A percentile compares a stretch with the other conserved stretches of the same genome.
Evolutionary conservation across 2,329 filamentous ascomycete species (phyloP).

Genomic region (Aureobasidium sp.): DNA sequence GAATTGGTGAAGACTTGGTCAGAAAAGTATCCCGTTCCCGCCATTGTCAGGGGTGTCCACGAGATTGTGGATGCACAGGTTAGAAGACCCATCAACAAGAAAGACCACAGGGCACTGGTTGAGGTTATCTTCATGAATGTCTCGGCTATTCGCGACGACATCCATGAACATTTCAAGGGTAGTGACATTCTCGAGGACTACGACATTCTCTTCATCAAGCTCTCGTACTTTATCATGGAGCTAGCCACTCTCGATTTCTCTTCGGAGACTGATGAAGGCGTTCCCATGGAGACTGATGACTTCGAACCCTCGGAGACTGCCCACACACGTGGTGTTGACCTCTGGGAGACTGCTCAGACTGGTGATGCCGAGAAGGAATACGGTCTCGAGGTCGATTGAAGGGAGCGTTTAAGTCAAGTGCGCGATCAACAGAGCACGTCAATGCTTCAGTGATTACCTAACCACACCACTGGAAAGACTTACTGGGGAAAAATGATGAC

Average conservation of each 20-base stretch:
- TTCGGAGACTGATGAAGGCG: neutral
- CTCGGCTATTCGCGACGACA: neutral
- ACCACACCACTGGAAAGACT: no score
- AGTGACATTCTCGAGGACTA: neutral
- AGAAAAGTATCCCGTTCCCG: neutral
- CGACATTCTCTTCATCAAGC: neutral
- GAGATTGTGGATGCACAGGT: neutral
- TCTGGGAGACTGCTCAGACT: no score
- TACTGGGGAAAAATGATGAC: no score
- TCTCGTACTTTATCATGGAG: neutral
- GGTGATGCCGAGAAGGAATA: neutral
- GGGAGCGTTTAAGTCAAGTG: no score
- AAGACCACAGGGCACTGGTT: neutral
- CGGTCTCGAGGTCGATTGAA: neutral
- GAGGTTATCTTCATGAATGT: neutral
- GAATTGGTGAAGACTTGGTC: neutral
- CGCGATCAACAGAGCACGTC: no score
- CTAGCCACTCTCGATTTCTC: neutral
- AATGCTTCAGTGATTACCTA: no score
- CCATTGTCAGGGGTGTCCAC: neutral
- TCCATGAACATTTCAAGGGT: neutral
- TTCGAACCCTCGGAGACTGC: no score
- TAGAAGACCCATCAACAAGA: neutral
- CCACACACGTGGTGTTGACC: no score
- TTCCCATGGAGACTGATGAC: no score